These are phyloP conservation scores for Tremella fuciformis DNA, from an alignment of 768 basidiomycete genomes.

Conservation along the genomic window DNA sequence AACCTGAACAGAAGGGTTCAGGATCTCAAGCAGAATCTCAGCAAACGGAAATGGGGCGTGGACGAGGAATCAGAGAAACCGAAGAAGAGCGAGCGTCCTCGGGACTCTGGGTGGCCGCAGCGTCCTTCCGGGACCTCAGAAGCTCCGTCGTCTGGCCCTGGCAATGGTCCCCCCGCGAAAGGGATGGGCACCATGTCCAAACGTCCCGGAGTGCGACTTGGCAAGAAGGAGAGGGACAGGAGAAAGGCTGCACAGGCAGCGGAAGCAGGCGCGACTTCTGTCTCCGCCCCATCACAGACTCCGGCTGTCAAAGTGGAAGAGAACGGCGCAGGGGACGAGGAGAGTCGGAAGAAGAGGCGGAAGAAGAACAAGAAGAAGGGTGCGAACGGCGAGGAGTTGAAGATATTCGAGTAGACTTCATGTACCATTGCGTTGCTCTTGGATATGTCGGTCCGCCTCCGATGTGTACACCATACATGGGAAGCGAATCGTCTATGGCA, in stretches of 20 bases:
- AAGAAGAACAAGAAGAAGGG: conserved; percentile 23
- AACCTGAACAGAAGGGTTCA: conserved; percentile 63
- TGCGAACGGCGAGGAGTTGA: background rate
- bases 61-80: conserved; percentile 17
- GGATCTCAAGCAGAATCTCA: conserved; percentile 68
- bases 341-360: conserved; percentile 33
- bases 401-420: background rate
- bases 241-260: background rate
- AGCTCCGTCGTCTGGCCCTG: conserved; percentile 1
- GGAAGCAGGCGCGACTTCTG: background rate
- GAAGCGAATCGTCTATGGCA: background rate
- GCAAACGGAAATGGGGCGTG: conserved; percentile 53
- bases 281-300: background rate
- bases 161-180: background rate
- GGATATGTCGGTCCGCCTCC: background rate
- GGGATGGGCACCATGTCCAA: background rate
- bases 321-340: background rate
- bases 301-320: background rate
- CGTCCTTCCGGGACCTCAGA: background rate
- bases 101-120: conserved; percentile 13
- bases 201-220: conserved; percentile 27
- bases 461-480: conserved; percentile 3
- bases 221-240: conserved; percentile 33
- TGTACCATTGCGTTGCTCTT: background rate
- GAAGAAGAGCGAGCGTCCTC: background rate